phyloP scores from a whole-genome alignment of 176 grass and related monocot species.

The Pontederia paniculata region DNA sequence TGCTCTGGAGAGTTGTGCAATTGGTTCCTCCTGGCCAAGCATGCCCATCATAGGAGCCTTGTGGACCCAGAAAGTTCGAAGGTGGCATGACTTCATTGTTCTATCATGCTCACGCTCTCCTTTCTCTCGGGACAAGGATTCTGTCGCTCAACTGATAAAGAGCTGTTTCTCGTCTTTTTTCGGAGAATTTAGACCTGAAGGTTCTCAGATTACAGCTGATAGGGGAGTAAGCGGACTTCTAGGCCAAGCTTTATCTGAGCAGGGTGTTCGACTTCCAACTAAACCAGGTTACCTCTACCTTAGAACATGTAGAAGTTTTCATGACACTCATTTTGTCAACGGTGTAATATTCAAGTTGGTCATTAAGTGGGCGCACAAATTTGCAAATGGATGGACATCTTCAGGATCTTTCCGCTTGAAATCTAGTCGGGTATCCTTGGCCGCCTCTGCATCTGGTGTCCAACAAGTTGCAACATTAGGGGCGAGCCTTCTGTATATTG shows the following conservation, averaged over 20 bases:
- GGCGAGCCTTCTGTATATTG: conserved; percentile 54
- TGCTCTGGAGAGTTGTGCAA: conserved; percentile 78
- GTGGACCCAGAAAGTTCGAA: conserved; percentile 77
- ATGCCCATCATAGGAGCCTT: conserved; percentile 87
- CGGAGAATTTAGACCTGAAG: conserved; percentile 20
- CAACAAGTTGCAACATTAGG: conserved; percentile 72
- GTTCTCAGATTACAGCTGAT: conserved; percentile 39
- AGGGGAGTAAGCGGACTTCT: conserved; percentile 58
- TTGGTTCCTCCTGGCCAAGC: conserved; percentile 68
- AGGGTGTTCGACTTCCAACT: conserved; percentile 45
- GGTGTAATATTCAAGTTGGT: conserved; percentile 77
- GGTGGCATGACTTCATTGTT: conserved; percentile 77
- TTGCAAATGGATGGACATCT: conserved; percentile 56
- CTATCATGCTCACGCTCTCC: conserved; percentile 69
- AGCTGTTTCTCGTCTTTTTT: conserved; percentile 80
- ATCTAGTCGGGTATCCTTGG: conserved; percentile 43
- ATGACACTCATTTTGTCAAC: conserved; percentile 73
- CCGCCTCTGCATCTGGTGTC: conserved; percentile 42
- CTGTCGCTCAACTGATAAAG: conserved; percentile 50
- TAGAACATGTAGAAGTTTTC: conserved; percentile 61
- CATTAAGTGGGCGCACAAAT: conserved; percentile 47
- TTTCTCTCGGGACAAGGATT: conserved; percentile 66
- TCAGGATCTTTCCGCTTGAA: conserved; percentile 37
- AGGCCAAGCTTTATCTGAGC: conserved; percentile 49
- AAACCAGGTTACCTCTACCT: conserved; percentile 76